Percentiles rank a stretch among this genome's conserved stretches.
Conservation (phyloP, 148 eudicot species). For the Rhododendron simsii region DNA sequence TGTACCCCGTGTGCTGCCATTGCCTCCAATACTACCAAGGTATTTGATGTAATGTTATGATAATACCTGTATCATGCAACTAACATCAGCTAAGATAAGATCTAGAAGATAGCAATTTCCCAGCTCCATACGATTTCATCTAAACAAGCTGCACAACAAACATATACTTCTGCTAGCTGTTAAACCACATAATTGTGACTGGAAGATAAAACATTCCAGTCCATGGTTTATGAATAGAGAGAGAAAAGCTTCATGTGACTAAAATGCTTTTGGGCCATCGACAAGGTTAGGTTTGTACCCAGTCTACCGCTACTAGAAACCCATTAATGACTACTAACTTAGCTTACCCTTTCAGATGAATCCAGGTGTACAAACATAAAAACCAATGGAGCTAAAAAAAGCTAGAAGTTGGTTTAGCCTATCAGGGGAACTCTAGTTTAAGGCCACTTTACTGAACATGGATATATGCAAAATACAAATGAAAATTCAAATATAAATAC, state of each 20-base stretch:
- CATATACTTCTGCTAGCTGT: neutral
- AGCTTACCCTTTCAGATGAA: neutral
- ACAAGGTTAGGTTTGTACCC: neutral
- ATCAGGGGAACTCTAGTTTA: neutral
- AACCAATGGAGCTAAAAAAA: neutral
- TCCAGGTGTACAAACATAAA: neutral
- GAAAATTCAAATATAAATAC: neutral
- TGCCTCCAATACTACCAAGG: conserved; percentile 77
- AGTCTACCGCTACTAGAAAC: neutral
- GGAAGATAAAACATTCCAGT: neutral
- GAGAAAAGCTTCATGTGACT: neutral
- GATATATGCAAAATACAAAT: neutral
- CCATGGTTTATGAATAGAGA: neutral
- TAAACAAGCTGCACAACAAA: neutral
- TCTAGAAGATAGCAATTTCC: neutral
- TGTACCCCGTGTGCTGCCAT: conserved; percentile 71
- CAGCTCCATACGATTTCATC: neutral
- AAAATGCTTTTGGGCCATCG: neutral
- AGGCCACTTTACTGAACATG: neutral
- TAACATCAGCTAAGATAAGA: neutral
- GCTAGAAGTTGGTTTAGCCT: neutral
- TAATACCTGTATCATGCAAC: conserved; percentile 56
- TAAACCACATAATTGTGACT: neutral
- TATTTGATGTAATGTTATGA: conserved; percentile 96
- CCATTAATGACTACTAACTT: neutral